phyloP scores from a whole-genome alignment of 2,329 filamentous ascomycete genomes.

The Botrytis hyacinthi region DNA sequence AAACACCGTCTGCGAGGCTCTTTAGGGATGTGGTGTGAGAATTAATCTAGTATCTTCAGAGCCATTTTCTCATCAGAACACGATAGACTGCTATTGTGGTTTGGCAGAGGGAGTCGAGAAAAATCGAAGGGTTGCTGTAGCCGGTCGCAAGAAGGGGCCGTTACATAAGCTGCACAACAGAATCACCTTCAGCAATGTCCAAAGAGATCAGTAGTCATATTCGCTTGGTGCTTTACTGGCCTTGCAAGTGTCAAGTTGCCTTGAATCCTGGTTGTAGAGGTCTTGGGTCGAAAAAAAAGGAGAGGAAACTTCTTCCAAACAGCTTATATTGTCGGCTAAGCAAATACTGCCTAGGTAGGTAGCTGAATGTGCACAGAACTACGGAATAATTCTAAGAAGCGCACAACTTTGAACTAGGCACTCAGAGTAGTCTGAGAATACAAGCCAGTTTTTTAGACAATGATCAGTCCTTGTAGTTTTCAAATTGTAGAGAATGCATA shows the following conservation, averaged over 20 bases:
- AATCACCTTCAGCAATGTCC: accelerated
- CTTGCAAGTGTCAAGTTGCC: accelerated
- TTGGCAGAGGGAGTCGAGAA: not conserved
- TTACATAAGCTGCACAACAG: not conserved
- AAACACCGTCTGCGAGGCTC: accelerated
- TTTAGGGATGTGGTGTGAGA: not conserved
- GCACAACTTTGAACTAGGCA: too few species aligned
- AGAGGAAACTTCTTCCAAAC: not conserved
- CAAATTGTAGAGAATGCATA: too few species aligned
- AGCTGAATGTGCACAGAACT: too few species aligned
- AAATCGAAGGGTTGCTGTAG: not conserved
- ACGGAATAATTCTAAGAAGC: too few species aligned
- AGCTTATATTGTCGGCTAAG: not conserved
- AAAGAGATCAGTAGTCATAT: not conserved
- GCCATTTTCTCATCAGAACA: accelerated
- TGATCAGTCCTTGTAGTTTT: too few species aligned
- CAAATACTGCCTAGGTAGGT: not conserved
- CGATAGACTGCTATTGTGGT: too few species aligned
- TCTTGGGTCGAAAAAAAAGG: too few species aligned
- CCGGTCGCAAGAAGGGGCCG: too few species aligned
- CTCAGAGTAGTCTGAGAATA: too few species aligned
- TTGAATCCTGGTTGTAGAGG: accelerated
- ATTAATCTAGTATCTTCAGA: not conserved
- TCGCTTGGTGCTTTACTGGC: not conserved
- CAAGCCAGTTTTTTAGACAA: too few species aligned